Evolutionary conservation across 2,329 filamentous ascomycete genomes (phyloP).

Genomic region (Rhynchosporium graminicola): DNA sequence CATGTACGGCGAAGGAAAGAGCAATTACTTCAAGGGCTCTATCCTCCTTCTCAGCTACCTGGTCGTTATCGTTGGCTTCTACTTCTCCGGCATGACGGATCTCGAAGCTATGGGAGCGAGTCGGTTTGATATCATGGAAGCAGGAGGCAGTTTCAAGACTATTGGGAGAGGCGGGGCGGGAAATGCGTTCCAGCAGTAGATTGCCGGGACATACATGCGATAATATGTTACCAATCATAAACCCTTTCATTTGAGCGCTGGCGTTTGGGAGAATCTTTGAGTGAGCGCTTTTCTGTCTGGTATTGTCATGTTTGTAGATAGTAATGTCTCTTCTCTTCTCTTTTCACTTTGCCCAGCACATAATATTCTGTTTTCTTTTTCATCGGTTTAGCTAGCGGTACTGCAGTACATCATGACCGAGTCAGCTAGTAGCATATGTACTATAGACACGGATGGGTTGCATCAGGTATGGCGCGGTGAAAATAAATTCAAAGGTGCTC

Average conservation of each 20-base stretch:
- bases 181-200: slow-evolving; percentile 38
- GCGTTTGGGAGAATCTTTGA: slow-evolving; percentile 30
- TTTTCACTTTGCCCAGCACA: slow-evolving; percentile 18
- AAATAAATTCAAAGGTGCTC: not conserved
- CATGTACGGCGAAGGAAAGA: slow-evolving; percentile 98
- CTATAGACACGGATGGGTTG: slow-evolving; percentile 13
- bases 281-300: slow-evolving; percentile 14
- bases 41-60: slow-evolving; percentile 92
- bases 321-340: not conserved
- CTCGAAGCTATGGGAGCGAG: slow-evolving; percentile 37
- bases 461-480: slow-evolving; percentile 5
- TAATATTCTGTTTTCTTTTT: slow-evolving; percentile 17
- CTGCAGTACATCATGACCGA: not conserved
- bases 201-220: not conserved
- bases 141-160: slow-evolving; percentile 40
- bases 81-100: slow-evolving; percentile 64
- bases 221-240: too few relatives aligned
- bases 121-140: slow-evolving; percentile 41
- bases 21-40: slow-evolving; percentile 99
- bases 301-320: slow-evolving; percentile 25
- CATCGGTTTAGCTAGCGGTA: not conserved
- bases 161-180: slow-evolving; percentile 38
- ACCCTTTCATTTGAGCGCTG: slow-evolving; percentile 32
- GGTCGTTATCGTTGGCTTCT: slow-evolving; percentile 90
- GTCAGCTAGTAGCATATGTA: slow-evolving; percentile 19